Base-by-base conservation (phyloP, 495 filamentous ascomycete species). In the Lasiosphaeriaceae sp. region DNA sequence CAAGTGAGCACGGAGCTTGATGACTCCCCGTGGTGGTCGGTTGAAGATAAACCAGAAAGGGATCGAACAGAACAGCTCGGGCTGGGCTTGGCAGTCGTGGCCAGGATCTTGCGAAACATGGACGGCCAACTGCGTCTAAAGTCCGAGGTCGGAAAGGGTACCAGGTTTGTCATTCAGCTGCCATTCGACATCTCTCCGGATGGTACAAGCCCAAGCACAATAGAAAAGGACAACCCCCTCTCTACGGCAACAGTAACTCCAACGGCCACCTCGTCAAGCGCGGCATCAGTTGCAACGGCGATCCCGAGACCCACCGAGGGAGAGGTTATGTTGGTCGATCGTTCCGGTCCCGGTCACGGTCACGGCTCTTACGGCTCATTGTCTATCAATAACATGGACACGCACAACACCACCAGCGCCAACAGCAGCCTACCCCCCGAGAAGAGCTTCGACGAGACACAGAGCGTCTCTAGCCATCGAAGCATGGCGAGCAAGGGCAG, bases 111-210 rank as follows among this genome's bases (percentile, higher is more conserved):
- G 20, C 81, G 83, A n/a, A 96, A 89, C 62, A 92, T 96, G 87
- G 85, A 93, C 52, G 93, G 93, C 0, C 93, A 96, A 57, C 70
- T 97, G 19, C 83, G 89, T 21, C 76, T 97, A 6, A 95, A 92
- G 60, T 96, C 92, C 0, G 90, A 96, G 67, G 82, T 87, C 67
- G 89, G 90, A 0, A 89, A 88, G 63, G 93, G 93, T 1, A 93
- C 91, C 29, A 80, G 88, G 26, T 95, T 97, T 62, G 80, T 87
- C 19, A 82, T 92, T 14, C 82, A 84, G 54, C 65, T 92, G 37
- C 86, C 84, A 3, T 90, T 92, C 54, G 74, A 82, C 7, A 60
- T 92, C 4, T 83, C 87, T 0, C 66, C 74, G 2, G 73, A 76
- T 8, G 76, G 80, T 34, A 54, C 63, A 14, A 19, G 6, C 9